Evolutionary conservation across 495 filamentous ascomycete species (phyloP).

Genomic region (Lophiostoma macrostomum): DNA sequence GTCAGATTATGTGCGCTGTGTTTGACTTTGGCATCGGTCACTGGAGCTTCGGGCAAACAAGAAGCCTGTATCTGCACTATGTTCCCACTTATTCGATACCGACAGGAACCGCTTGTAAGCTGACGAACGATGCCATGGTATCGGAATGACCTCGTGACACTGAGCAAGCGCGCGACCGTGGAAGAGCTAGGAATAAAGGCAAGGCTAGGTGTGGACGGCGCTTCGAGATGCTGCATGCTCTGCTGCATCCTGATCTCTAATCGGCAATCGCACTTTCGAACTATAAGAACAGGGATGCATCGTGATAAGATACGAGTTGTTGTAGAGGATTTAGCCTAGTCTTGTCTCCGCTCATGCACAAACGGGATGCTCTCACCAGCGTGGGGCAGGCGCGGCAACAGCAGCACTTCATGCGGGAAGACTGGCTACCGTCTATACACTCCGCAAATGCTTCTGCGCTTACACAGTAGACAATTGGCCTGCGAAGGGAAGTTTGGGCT

Average conservation of each 20-base stretch:
- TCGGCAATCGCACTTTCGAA: not conserved
- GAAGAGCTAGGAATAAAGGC: slow-evolving; percentile 1
- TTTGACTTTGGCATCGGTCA: not conserved
- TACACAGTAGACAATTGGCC: too few relatives aligned
- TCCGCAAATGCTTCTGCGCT: too few relatives aligned
- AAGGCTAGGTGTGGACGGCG: slow-evolving; percentile 11
- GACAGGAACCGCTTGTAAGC: slow-evolving; percentile 8
- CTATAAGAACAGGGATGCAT: not conserved
- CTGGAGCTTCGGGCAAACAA: not conserved
- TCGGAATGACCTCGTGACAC: slow-evolving; percentile 1
- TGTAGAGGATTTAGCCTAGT: slow-evolving; percentile 13
- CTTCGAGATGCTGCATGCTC: not conserved
- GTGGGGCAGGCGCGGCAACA: not conserved
- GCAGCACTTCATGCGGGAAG: too few relatives aligned
- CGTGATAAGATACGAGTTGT: slow-evolving; percentile 20
- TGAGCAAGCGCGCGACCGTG: slow-evolving; percentile 7
- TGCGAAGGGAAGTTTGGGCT: too few relatives aligned
- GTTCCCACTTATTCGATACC: too few relatives aligned
- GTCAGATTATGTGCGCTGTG: slow-evolving; percentile 2
- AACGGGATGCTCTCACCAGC: slow-evolving; percentile 9
- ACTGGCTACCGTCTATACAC: too few relatives aligned
- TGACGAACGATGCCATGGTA: slow-evolving; percentile 9
- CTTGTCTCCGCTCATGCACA: slow-evolving; percentile 14
- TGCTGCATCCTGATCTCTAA: not conserved
- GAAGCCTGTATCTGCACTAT: too few relatives aligned